Base-by-base conservation (phyloP, 352 stramenopile species). In the Proteromonas lacertae region DNA sequence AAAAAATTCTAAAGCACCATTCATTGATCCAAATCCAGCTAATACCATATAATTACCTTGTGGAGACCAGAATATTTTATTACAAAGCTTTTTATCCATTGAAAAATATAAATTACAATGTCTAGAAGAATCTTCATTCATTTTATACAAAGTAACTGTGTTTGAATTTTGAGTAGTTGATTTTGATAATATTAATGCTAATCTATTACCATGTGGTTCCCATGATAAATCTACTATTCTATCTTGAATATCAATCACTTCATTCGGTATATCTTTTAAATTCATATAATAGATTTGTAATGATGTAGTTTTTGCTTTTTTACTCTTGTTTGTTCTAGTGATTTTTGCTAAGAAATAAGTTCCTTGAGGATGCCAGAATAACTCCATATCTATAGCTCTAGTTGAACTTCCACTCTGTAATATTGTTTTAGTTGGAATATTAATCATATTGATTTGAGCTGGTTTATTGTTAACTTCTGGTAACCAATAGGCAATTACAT, bases 221-320 rank as follows among this genome's bases (percentile, higher is more conserved):
- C 76, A 97, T 3, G 66, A 59, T 42, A 96, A 70, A 14, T 47
- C 26, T 43, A 93, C 72, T 29, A 93, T 69, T 29, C 61, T 74
- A 42, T 93, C 65, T 52, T 92, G 89, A 40, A 93, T 68, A 54
- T 95, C 77, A 10, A 95, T 56, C 70, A 92, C 93, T 55, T 96
- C 82, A 2, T 95, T 78, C 0, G 82, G 81, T 44, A 96, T 69
- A 35, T 84, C 72, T 23, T 64, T 36, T 46, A 95, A 76, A 30
- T 69, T 70, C 29, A 94, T 57, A 37, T 80, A 64, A 60, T 96
- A 96, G 29, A 97, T 57, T 54, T 96, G 82, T 51, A 97, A 84
- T 51, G 93, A 92, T 38, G 89, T 93, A 61, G 87, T 95, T 32
- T 90, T 60, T 25, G 80, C 96, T 63, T 96, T 96, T 60, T 92